Percentiles rank a stretch among this genome's conserved stretches.
Evolutionary conservation across 225 moss, liverwort and hornwort genomes (phyloP).

Genomic region (Antitrichia curtipendula): DNA sequence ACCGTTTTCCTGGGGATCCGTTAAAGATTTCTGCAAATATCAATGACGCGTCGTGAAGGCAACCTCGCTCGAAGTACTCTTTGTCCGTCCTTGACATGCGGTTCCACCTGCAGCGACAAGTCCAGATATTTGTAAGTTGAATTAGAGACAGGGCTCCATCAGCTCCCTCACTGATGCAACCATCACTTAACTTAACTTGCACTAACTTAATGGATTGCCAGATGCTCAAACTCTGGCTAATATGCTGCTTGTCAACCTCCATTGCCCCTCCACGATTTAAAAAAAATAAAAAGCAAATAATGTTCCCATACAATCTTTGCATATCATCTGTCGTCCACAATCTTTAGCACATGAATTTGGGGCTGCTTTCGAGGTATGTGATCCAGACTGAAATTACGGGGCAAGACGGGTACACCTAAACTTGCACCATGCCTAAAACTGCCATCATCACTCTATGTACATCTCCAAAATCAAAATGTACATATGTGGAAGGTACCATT

Average conservation of each 20-base stretch:
- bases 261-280: neutral
- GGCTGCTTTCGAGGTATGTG: neutral
- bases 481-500: neutral
- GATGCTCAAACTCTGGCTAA: neutral
- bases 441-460: rapidly evolving
- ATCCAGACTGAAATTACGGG: neutral
- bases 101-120: neutral
- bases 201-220: neutral
- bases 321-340: neutral
- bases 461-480: neutral
- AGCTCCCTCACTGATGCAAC: neutral
- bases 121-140: neutral
- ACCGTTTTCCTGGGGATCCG: neutral
- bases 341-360: neutral
- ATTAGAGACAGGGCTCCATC: neutral
- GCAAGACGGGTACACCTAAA: neutral
- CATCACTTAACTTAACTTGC: neutral
- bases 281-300: neutral
- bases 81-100: neutral
- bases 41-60: neutral
- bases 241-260: neutral
- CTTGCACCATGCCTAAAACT: too few species aligned
- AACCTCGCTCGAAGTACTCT: neutral
- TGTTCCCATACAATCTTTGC: neutral
- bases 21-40: neutral